Evolutionary conservation across 2,329 filamentous ascomycete genomes (phyloP).

Genomic region (Alternaria sp.): DNA sequence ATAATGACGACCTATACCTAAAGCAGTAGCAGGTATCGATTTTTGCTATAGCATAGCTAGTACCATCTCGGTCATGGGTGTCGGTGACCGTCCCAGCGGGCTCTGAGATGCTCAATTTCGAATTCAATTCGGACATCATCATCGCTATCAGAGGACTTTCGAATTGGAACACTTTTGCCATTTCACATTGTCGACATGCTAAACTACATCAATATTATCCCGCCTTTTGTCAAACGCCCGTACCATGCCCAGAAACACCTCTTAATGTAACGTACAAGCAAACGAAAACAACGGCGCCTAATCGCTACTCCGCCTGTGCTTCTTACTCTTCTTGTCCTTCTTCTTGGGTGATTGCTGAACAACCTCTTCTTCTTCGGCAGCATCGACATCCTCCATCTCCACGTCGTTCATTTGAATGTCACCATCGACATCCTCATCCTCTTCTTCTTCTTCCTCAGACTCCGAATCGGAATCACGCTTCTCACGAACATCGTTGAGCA

Average conservation of each 20-base stretch:
- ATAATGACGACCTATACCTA: neutral
- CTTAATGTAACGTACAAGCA: constrained; percentile 6
- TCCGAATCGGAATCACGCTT: constrained; percentile 21
- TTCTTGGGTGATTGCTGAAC: constrained; percentile 10
- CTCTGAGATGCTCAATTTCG: neutral
- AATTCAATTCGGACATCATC: neutral
- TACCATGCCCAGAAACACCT: constrained; percentile 8
- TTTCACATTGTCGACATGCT: constrained; percentile 4
- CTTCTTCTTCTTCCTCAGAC: constrained; percentile 18
- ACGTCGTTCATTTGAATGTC: constrained; percentile 26
- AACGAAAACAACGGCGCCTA: neutral
- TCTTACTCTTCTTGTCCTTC: constrained; percentile 19
- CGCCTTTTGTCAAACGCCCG: constrained; percentile 12
- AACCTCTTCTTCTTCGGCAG: constrained; percentile 2
- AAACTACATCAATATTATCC: constrained; percentile 6
- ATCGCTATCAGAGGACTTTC: neutral
- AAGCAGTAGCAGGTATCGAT: neutral
- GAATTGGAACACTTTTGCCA: neutral
- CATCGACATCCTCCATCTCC: constrained; percentile 15
- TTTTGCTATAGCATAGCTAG: neutral
- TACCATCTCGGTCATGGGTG: neutral
- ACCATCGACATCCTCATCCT: constrained; percentile 13
- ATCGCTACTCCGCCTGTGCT: constrained; percentile 12
- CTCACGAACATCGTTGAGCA: constrained; percentile 16
- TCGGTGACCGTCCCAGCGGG: neutral